phyloP scores from a whole-genome alignment of 2,329 filamentous ascomycete genomes.

The Trichoderma oligosporum region DNA sequence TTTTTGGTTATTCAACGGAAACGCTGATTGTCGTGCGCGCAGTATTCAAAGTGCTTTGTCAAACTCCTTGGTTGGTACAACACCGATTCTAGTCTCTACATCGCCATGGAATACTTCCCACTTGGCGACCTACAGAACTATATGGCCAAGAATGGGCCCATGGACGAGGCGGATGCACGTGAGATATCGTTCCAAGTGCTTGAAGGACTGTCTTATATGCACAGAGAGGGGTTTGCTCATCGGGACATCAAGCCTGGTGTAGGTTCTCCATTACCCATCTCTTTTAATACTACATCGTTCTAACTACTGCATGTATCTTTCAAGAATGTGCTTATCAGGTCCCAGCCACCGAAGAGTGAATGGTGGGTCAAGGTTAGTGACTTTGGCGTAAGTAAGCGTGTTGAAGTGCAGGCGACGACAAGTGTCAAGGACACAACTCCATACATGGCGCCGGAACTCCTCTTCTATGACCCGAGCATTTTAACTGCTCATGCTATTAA shows the following conservation, averaged over 20 bases:
- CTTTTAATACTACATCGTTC: too few species aligned
- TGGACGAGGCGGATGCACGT: slow-evolving; percentile 22
- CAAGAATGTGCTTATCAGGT: background rate
- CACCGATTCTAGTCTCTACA: slow-evolving; percentile 18
- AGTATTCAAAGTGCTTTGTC: slow-evolving; percentile 27
- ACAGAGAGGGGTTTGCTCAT: slow-evolving; percentile 24
- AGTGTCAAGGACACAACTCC: slow-evolving; percentile 18
- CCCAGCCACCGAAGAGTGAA: background rate
- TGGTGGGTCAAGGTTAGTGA: slow-evolving; percentile 28
- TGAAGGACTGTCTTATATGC: slow-evolving; percentile 24
- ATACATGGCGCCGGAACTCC: slow-evolving; percentile 25
- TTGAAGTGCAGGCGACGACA: background rate
- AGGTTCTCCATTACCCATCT: background rate
- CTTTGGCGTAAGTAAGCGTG: slow-evolving; percentile 27
- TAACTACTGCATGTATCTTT: background rate
- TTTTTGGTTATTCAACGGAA: background rate
- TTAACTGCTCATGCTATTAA: background rate
- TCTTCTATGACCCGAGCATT: background rate
- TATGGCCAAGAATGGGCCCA: slow-evolving; percentile 5
- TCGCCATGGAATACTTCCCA: slow-evolving; percentile 28
- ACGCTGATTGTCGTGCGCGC: background rate
- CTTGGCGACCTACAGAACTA: slow-evolving; percentile 24
- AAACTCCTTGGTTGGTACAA: slow-evolving; percentile 27
- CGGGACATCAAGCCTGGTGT: slow-evolving; percentile 27
- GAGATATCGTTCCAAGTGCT: slow-evolving; percentile 24